A percentile compares a stretch with the other conserved stretches of the same genome.
These are phyloP conservation scores for Madurella mycetomatis DNA, from an alignment of 2,329 filamentous ascomycete genomes.

Conservation along the genomic window DNA sequence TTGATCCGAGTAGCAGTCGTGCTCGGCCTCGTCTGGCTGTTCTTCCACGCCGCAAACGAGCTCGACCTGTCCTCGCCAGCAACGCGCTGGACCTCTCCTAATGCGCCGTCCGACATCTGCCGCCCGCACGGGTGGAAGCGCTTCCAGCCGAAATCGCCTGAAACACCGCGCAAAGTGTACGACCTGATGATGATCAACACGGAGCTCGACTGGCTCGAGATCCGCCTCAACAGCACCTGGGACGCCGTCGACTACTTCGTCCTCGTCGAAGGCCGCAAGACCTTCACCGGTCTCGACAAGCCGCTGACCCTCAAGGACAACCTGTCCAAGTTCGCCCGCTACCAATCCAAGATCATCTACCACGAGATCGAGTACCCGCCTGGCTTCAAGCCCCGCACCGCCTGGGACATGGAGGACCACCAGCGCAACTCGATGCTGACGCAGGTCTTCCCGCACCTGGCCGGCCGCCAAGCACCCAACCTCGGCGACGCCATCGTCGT, in stretches of 20 bases:
- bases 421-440: slow-evolving; percentile 54
- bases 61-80: background rate
- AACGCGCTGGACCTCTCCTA: background rate
- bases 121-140: slow-evolving; percentile 36
- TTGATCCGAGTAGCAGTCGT: slow-evolving; percentile 10
- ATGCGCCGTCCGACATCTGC: slow-evolving; percentile 28
- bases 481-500: slow-evolving; percentile 54
- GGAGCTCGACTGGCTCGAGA: slow-evolving; percentile 63
- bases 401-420: slow-evolving; percentile 50
- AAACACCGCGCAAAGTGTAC: slow-evolving; percentile 47
- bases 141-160: slow-evolving; percentile 25
- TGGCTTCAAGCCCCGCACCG: slow-evolving; percentile 34
- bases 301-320: slow-evolving; percentile 49
- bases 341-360: slow-evolving; percentile 58
- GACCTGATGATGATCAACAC: slow-evolving; percentile 60
- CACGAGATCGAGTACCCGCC: slow-evolving; percentile 47
- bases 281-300: slow-evolving; percentile 55
- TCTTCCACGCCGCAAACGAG: slow-evolving; percentile 6
- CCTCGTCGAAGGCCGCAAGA: slow-evolving; percentile 54
- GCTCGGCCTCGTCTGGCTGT: slow-evolving; percentile 11
- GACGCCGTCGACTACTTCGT: slow-evolving; percentile 61
- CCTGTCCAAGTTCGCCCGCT: slow-evolving; percentile 48
- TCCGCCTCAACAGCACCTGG: slow-evolving; percentile 55
- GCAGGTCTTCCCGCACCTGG: slow-evolving; percentile 50
- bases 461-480: slow-evolving; percentile 38